Evolutionary conservation across 148 eudicot species (phyloP), one percentile per base, ranked within the genome.

Genomic region (Gaultheria prostrata): DNA sequence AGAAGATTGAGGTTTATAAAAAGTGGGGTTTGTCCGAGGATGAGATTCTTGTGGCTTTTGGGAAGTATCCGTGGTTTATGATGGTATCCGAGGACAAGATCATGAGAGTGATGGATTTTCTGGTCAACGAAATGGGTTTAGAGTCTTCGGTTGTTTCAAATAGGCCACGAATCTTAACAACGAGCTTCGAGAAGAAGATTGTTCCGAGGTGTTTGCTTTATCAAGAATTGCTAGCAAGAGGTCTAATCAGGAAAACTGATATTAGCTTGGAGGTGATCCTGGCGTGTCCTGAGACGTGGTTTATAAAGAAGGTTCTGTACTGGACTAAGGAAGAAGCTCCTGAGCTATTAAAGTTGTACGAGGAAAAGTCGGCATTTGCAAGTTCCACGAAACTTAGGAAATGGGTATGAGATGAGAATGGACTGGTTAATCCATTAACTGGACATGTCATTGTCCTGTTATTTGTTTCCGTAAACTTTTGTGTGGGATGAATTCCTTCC

Each of bases 11-110:
- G 63, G 48, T 80, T 17, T 87, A 75, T 77, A 83, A 54, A 46
- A 85, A 56, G 24, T 85, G 87, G 69, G 89, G 87, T 48, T 85
- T 77, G 82, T 85, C 87, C 0, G 79, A 85, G 24, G 76, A 81
- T 54, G 89, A 85, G 6, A 75, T 83, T 48, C 54, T 54, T 14
- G 17, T 18, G 28, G 82, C 87, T 12, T 85, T 85, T 80, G 11
- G 54, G 45, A 82, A 26, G 57, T 3, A 65, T 46, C 86, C 84
- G 0, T 8, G 26, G 17, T 83, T 49, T 77, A 83, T 85, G 87
- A 32, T 9, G 18, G 15, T 75, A 2, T 87, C 87, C 0, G 79
- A 83, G 80, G 76, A 83, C 69, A 88, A 88, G 45, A 79, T 79
- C 33, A 76, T 21, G 28, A 26, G 63, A 11, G 28, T 50, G 14